Conservation (phyloP, 768 basidiomycete species). For the Pisolithus microcarpus region DNA sequence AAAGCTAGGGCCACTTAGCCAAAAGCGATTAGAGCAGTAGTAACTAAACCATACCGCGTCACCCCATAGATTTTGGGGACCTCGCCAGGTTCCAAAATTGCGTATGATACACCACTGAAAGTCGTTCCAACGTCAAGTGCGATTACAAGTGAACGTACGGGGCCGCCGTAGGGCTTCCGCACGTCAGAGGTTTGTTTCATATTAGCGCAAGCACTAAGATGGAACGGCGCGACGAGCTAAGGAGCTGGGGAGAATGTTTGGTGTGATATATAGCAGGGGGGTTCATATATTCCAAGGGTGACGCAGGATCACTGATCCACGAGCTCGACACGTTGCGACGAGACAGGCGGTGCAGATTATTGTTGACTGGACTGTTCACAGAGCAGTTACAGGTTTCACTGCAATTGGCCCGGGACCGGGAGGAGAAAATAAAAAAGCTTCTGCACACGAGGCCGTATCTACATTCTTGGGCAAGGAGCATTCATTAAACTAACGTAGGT, state of each 20-base stretch:
- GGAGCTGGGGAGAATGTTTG: neutral
- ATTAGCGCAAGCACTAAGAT: constrained; percentile 8
- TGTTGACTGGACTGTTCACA: neutral
- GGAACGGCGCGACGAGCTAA: neutral
- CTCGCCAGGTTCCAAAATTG: constrained; percentile 74
- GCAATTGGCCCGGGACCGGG: neutral
- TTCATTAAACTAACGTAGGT: neutral
- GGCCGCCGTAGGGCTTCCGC: constrained; percentile 67
- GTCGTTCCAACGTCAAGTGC: constrained; percentile 81
- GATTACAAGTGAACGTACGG: constrained; percentile 58
- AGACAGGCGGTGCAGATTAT: neutral
- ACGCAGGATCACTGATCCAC: constrained; percentile 7
- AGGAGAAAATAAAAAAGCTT: constrained; percentile 1
- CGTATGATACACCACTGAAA: constrained; percentile 78
- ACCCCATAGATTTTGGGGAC: constrained; percentile 77
- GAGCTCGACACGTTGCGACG: neutral
- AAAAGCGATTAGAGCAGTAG: neutral
- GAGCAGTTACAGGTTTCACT: neutral
- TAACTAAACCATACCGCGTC: constrained; percentile 46
- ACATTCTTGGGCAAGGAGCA: too few species aligned
- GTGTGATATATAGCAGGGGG: neutral
- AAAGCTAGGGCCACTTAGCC: constrained; percentile 39
- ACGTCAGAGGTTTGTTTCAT: constrained; percentile 55
- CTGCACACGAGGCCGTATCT: too few species aligned
- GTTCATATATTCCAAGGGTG: constrained; percentile 8